Evolutionary conservation across 2,329 filamentous ascomycete genomes (phyloP).

Genomic region (Colletotrichum noveboracense): DNA sequence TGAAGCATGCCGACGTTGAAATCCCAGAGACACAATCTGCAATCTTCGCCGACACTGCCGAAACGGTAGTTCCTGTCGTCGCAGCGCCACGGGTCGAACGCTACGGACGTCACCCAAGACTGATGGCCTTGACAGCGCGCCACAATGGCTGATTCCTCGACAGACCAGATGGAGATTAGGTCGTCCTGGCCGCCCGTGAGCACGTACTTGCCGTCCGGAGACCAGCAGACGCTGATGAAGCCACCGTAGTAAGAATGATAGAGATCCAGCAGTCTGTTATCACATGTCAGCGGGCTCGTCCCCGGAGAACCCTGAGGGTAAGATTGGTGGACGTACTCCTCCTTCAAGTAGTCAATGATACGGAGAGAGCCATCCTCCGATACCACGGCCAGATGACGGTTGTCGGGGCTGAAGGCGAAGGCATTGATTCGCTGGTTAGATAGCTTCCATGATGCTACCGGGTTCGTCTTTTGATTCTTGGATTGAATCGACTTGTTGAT

Average conservation of each 20-base stretch:
- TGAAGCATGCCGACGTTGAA: constrained; percentile 97
- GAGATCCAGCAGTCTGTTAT: constrained; percentile 76
- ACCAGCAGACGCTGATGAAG: constrained; percentile 94
- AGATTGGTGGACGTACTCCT: constrained; percentile 66
- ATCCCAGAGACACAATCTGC: constrained; percentile 91
- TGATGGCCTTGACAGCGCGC: constrained; percentile 94
- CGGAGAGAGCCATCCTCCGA: constrained; percentile 90
- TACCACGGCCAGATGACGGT: constrained; percentile 84
- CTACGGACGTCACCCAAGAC: constrained; percentile 92
- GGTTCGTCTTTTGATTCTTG: constrained; percentile 91
- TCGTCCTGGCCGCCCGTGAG: constrained; percentile 96
- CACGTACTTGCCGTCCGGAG: constrained; percentile 94
- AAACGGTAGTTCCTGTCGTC: constrained; percentile 96
- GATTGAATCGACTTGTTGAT: constrained; percentile 93
- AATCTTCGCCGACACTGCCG: constrained; percentile 94
- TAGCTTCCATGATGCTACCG: constrained; percentile 89
- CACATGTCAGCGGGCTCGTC: not conserved
- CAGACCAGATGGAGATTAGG: constrained; percentile 92
- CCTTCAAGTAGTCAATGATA: constrained; percentile 89
- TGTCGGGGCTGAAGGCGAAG: constrained; percentile 91
- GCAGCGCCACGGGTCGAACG: constrained; percentile 96
- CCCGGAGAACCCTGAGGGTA: not conserved
- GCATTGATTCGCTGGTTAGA: constrained; percentile 90
- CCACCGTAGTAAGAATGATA: constrained; percentile 95
- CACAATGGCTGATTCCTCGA: constrained; percentile 82